Evolutionary conservation across 176 grass and related monocot genomes (phyloP), one percentile per base, ranked within the genome.

Genomic region (Aegilops bicornis): DNA sequence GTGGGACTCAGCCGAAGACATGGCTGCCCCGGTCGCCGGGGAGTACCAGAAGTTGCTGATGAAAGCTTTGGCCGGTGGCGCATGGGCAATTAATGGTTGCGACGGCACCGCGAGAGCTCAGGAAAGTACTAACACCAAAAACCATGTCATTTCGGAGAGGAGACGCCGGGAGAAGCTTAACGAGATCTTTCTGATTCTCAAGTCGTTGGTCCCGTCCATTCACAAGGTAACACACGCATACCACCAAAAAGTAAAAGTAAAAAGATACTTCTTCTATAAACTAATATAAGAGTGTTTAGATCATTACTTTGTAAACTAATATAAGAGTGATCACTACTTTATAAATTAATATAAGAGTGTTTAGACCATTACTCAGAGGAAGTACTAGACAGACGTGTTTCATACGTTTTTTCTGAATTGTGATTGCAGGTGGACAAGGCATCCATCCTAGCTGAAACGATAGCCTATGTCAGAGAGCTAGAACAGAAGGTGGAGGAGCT

Each of bases 121-220:
- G 74, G 89, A 84, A 73, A 81, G 63, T 32, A 22, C 6, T 7
- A 78, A 56, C 71, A 60, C 77, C 73, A 89, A 85, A 64, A 89
- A 65, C 47, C 93, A 95, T 72, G 90, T 96, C 15, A 86, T 90
- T 79, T 92, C 90, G 0, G 88, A 98, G 76, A 94, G 92, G 35
- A 96, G 69, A 84, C 90, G 90, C 73, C 86, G 87, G 22, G 92
- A 96, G 77, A 98, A 98, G 79, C 83, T 98, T 48, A 98, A 91
- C n/a, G 96, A 94, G 79, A 96, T 96, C 82, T 96, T 98, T 39
- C 10, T 94, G 12, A 58, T 84, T 85, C 89, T 98, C 13, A 94
- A 89, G 85, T 91, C 90, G 3, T 2, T 96, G 39, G 72, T 98
- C 52, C 96, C 96, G 5, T 92, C 92, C 19, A 89, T 92, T 87